Percentiles rank a stretch among this genome's conserved stretches.
These are phyloP conservation scores for Arthrocladium fulminans DNA, from an alignment of 2,329 filamentous ascomycete species.

Conservation along the genomic window DNA sequence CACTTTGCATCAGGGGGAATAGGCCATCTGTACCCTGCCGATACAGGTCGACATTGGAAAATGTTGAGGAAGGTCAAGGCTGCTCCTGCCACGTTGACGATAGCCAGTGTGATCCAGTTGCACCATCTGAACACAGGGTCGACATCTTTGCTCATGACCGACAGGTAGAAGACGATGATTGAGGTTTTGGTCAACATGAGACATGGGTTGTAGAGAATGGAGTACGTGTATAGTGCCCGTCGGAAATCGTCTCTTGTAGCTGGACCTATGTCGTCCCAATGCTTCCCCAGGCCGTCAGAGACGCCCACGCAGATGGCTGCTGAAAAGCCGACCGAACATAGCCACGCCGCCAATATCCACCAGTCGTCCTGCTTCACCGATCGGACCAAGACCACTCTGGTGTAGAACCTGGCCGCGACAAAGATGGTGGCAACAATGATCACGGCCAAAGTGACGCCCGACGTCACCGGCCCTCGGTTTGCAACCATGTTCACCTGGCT, in stretches of 20 bases:
- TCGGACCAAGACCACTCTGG: conserved; percentile 63
- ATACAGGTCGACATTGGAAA: conserved; percentile 71
- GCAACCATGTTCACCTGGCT: conserved; percentile 13
- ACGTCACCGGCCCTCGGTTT: conserved; percentile 30
- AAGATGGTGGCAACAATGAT: conserved; percentile 64
- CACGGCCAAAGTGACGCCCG: conserved; percentile 36
- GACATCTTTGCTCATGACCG: conserved; percentile 58
- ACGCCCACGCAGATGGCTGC: conserved; percentile 39
- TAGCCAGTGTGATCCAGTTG: conserved; percentile 67
- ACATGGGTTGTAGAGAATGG: conserved; percentile 44
- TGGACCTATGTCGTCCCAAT: conserved; percentile 30
- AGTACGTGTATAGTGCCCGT: conserved; percentile 51
- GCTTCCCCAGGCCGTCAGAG: conserved; percentile 35
- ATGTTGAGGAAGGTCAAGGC: conserved; percentile 79
- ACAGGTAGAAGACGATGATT: conserved; percentile 84
- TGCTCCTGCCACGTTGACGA: conserved; percentile 70
- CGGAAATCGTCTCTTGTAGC: conserved; percentile 28
- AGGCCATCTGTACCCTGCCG: conserved; percentile 55
- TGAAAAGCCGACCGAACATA: conserved; percentile 42
- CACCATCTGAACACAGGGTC: conserved; percentile 67
- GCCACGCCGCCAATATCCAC: conserved; percentile 72
- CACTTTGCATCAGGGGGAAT: conserved; percentile 42
- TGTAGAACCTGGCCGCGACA: conserved; percentile 64
- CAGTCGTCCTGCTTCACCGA: conserved; percentile 69
- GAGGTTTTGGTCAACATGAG: conserved; percentile 63